Conservation (phyloP, 179 eudicot genomes). For the Carnegiea gigantea region DNA sequence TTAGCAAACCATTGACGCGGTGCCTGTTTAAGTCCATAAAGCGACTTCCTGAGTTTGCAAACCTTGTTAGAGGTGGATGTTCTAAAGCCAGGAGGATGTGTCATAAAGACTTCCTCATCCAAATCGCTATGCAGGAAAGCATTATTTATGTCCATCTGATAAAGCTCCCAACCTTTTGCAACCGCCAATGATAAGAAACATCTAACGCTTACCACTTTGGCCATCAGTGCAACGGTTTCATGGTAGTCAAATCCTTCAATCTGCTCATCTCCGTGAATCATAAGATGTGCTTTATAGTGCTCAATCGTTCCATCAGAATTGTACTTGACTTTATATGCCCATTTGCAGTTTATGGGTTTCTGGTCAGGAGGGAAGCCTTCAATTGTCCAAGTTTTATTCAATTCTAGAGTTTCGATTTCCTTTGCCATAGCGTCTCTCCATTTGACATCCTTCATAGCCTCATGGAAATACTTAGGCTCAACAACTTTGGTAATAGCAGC, state of each 20-base stretch:
- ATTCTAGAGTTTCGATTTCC: background rate
- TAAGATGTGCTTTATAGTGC: conserved; percentile 9
- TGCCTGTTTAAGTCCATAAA: too few relatives aligned
- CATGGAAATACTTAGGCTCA: background rate
- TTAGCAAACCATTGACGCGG: background rate
- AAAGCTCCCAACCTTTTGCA: background rate
- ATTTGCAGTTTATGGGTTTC: background rate
- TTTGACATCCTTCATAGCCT: background rate
- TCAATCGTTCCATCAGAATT: conserved; percentile 6
- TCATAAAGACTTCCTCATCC: conserved; percentile 18
- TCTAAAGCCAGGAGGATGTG: background rate
- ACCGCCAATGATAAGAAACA: background rate
- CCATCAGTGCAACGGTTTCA: conserved; percentile 11
- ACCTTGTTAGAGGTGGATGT: too few relatives aligned
- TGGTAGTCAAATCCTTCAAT: conserved; percentile 4
- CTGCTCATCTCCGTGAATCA: background rate
- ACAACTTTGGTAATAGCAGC: background rate
- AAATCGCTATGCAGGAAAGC: conserved; percentile 18
- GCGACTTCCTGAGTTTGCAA: too few relatives aligned
- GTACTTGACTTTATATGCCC: conserved; percentile 4
- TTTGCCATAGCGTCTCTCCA: background rate
- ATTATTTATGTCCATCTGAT: conserved; percentile 12
- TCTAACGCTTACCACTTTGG: background rate
- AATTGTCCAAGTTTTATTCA: background rate
- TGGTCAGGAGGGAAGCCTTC: background rate